Evolutionary conservation across 1,284 basidiomycete species (phyloP), one percentile per base, ranked within the genome.

Genomic region (Schizophyllum amplum): DNA sequence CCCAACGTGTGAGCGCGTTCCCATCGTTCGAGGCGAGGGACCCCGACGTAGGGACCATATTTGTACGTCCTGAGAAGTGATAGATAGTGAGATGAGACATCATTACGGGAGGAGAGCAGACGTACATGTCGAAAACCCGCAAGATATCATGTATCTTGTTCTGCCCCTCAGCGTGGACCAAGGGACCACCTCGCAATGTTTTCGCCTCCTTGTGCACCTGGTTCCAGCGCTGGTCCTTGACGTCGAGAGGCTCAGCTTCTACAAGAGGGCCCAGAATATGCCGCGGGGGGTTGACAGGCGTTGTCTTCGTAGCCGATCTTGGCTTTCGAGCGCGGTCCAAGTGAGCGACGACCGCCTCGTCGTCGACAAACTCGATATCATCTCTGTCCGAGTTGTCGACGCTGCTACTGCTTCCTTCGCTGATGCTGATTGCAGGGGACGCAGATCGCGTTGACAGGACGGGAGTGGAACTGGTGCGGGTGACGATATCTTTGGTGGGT

Each of bases 21-120:
- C 92, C 93, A 98, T 27, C 95, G 79, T 61, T 94, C 84, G 23
- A 97, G 73, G 49, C 94, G 82, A 13, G 85, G 82, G 51, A 95
- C 79, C 1, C 94, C 94, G 49, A 91, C 78, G 63, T 87, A 93
- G 1, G 94, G 94, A 0, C 94, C 94, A 67, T 86, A 96, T 62
- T 92, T 84, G 57, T 86, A 85, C 0, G 86, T 84, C 64, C 87
- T 89, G 48, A 49, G 33, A 42, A 17, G 33, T 9, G 33, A 42
- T 13, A 42, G 7, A 25, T 4, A 27, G 21, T 59, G 54, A 60
- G 21, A 54, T 42, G 1, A 24, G 47, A 47, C 48, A 55, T 53
- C 27, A 58, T 55, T 51, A 56, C 33, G 25, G 52, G 55, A 53
- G 46, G 5, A 55, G 23, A 24, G 24, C 47, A 51, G 49, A 70